Evolutionary conservation across 2,329 filamentous ascomycete genomes (phyloP), one percentile per base, ranked within the genome.

Genomic region (Thelonectria olida): DNA sequence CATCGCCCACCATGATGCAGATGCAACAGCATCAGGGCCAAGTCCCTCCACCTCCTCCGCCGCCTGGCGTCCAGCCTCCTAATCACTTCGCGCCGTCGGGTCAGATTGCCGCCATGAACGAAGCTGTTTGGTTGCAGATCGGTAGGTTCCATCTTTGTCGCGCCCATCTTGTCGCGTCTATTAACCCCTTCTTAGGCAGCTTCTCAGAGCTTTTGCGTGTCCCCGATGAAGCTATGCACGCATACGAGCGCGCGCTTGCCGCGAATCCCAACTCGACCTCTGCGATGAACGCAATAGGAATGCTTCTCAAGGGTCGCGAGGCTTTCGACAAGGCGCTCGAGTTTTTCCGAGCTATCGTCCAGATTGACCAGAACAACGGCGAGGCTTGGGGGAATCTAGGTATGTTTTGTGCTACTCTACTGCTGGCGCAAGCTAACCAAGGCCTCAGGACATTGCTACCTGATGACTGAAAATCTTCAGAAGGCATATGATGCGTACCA

Each of bases 381-480:
- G 96, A 98, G 77, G 93, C 96, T 44, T 98, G 95, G 96, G 95
- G 95, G 48, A 97, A 93, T 75, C 84, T 98, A 27, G 95, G 92
- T 96, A 84, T 67, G 86, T 76, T 55, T 12, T 49, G 23, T 19
- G 17, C 20, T 31, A 28, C 20, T 25, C 19, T n/a, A 51, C 41
- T 62, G 34, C 52, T 51, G 27, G 54, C 49, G 42, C 48, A 60
- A 54, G 48, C 63, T 72, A 55, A 70, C 67, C 22, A 23, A 54
- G 47, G 50, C 27, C 44, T 13, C 69, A 95, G 93, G 96, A n/a
- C 96, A 98, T 77, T 98, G 96, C 80, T 97, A 95, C 75, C 84
- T 99, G 23, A 99, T 99, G 96, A 97, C 97, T 87, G 96, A 99
- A 74, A 95, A 97, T 73, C 81, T 98, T 31, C 96, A 98, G 79